Base-by-base conservation (phyloP, 768 basidiomycete species). In the Imleria badia region DNA sequence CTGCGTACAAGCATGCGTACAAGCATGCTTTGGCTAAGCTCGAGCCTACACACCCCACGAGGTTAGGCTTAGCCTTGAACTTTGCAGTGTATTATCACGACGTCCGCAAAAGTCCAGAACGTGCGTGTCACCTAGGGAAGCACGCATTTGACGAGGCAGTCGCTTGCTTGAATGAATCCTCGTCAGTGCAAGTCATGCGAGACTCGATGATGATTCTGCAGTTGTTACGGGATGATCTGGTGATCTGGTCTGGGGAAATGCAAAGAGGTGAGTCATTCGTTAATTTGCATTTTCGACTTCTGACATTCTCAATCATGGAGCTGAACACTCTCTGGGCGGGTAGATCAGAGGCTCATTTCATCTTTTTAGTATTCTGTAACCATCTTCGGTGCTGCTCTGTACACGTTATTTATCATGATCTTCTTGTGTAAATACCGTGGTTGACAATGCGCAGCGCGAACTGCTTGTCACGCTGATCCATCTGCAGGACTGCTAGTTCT, bases 21-120 rank as follows among this genome's bases (percentile, higher is more conserved):
- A 84, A 89, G 71, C 89, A 93, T 61, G 91, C 92, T 35, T 68
- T 81, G 51, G 78, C 80, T 53, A 85, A 87, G 63, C 81, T 95
- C 48, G 84, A 83, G 23, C 78, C 86, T 7, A 83, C 87, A 45
- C 89, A 94, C 73, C 91, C 93, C 52, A 94, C 93, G 57, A 83
- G 91, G 63, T 76, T 95, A 54, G 93, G 92, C 34, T 76, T 95
- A 47, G 91, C 92, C 33, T 79, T 95, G 65, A 95, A 94, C 76
- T 94, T 95, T 74, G 87, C 91, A n/a, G 93, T 95, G 47, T 95
- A 90, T 77, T 94, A 89, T 71, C 92, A 92, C 69, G 81, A 94
- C 69, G 90, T 94, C 64, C 80, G 84, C 60, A 85, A 86, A 71
- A 89, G 87, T 67, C 90, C 93, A 23, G 89, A 91, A 66, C 79